Evolutionary conservation across 352 stramenopile species (phyloP).

Genomic region (Saprolegnia parasitica): DNA sequence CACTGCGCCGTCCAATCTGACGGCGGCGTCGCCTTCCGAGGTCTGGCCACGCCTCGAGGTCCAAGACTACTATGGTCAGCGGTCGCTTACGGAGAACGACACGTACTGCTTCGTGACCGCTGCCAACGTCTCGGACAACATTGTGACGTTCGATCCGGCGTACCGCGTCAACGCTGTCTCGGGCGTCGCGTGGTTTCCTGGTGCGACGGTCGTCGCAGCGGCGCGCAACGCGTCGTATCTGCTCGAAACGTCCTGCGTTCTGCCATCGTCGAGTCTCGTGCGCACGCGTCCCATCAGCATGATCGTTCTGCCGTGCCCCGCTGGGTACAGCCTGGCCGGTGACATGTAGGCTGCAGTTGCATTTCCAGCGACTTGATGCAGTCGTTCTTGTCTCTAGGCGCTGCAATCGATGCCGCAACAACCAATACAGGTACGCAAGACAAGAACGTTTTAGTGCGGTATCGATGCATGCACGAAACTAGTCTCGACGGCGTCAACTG

Average conservation of each 20-base stretch:
- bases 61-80: constrained; percentile 24
- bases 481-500: constrained; percentile 26
- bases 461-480: neutral
- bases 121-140: neutral
- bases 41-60: constrained; percentile 15
- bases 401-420: constrained; percentile 13
- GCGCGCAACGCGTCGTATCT: neutral
- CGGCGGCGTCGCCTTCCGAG: neutral
- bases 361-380: neutral
- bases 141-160: constrained; percentile 3
- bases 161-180: neutral
- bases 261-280: neutral
- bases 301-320: neutral
- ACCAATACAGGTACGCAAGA: constrained; percentile 17
- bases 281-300: neutral
- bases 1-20: neutral
- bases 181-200: constrained; percentile 3
- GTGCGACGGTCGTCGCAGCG: neutral
- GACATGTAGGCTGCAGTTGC: neutral
- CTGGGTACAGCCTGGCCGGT: constrained; percentile 16
- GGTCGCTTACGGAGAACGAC: constrained; percentile 1
- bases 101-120: constrained; percentile 4
- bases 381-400: neutral
- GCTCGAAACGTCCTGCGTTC: neutral
- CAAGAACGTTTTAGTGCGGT: neutral